Evolutionary conservation across 1,139 yeast species (phyloP).

Genomic region (Maudiozyma humilis): DNA sequence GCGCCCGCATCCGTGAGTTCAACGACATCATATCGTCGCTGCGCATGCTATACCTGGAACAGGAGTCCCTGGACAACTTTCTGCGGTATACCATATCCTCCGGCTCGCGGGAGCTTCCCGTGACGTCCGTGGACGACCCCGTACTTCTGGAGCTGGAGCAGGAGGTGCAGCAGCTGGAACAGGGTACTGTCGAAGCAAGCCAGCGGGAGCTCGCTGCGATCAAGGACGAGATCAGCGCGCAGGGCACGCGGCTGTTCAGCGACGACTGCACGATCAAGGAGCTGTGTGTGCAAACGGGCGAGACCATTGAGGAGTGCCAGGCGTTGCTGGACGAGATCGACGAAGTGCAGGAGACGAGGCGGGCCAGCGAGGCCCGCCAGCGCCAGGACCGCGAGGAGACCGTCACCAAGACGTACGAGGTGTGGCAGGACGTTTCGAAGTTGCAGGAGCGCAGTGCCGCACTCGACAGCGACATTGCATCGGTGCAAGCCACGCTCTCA

Average conservation of each 20-base stretch:
- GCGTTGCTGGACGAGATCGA: conserved; percentile 21
- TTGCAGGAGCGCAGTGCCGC: not conserved
- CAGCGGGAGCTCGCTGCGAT: conserved; percentile 13
- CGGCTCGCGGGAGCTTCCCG: conserved; percentile 13
- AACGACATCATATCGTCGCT: conserved; percentile 19
- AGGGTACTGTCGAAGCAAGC: conserved; percentile 8
- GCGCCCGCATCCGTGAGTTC: conserved; percentile 17
- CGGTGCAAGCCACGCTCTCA: too few relatives aligned
- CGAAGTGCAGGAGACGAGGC: conserved; percentile 11
- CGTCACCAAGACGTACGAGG: conserved; percentile 6
- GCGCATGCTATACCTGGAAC: conserved; percentile 26
- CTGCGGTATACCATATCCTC: conserved; percentile 26
- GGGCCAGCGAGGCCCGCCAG: conserved; percentile 6
- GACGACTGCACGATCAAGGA: conserved; percentile 23
- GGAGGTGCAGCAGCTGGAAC: conserved; percentile 18
- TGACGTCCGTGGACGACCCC: conserved; percentile 21
- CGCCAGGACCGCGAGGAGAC: conserved; percentile 8
- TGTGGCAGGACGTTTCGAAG: not conserved
- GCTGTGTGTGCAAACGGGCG: conserved; percentile 18
- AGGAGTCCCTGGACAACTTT: conserved; percentile 29
- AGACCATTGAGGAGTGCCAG: conserved; percentile 24
- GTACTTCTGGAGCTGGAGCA: conserved; percentile 15
- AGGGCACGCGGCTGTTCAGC: conserved; percentile 15
- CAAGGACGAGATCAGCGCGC: conserved; percentile 13
- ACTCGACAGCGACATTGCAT: too few relatives aligned